Conservation (phyloP, 176 grass and related monocot genomes). For the sorghum (Sorghum bicolor) region Sorghum_bicolor_NCBIv3 NC_012874.2:67940001-67940500, state of each 20-base stretch:
- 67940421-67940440: constrained; percentile 11
- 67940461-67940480: constrained; percentile 10
- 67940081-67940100: not conserved
- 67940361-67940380: not conserved
- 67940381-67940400: constrained; percentile 32
- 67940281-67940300: not conserved
- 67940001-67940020: not conserved
- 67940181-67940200: not conserved
- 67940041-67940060: not conserved
- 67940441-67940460: not conserved
- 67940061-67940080: not conserved
- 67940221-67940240: not conserved
- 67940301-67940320: not conserved
- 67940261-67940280: not conserved
- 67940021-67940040: not conserved
- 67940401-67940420: constrained; percentile 21
- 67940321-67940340: not conserved
- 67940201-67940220: not conserved
- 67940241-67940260: not conserved
- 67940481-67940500: not conserved
- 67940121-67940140: not conserved
- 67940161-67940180: not conserved
- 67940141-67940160: not conserved
- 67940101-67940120: not conserved
- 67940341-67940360: not conserved